A percentile compares a stretch with the other conserved stretches of the same genome.
Conservation (phyloP, 2,329 filamentous ascomycete genomes). For the Colletotrichum sp. region DNA sequence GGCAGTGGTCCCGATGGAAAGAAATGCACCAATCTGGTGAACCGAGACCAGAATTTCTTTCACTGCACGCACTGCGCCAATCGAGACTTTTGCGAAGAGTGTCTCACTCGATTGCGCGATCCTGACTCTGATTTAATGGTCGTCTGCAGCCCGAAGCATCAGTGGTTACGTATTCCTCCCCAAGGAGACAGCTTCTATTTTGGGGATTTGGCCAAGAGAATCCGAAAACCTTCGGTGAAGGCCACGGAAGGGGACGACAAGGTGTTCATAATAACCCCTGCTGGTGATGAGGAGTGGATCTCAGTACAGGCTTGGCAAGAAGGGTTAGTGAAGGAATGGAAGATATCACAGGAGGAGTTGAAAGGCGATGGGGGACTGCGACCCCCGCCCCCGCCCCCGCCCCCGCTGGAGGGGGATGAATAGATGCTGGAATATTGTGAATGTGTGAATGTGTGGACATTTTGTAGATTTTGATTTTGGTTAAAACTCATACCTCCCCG, state of each 20-base stretch:
- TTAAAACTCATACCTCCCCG: too few relatives aligned
- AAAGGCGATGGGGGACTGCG: background rate
- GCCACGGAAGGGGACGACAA: background rate
- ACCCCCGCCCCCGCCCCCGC: background rate
- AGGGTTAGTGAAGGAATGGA: background rate
- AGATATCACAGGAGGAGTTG: background rate
- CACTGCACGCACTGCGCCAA: background rate
- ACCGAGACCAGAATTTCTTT: background rate
- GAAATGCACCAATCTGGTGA: background rate
- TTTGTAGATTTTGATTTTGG: fast-evolving
- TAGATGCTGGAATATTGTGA: background rate
- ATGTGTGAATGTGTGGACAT: fast-evolving
- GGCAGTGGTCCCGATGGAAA: background rate
- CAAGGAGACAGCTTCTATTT: background rate
- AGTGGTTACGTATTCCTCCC: background rate
- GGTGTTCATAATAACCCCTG: background rate
- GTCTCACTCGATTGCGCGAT: background rate
- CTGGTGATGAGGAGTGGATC: background rate
- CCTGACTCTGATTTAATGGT: background rate
- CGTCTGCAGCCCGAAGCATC: background rate
- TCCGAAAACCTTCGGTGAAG: background rate
- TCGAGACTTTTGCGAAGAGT: background rate
- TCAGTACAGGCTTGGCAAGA: background rate
- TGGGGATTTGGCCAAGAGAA: background rate
- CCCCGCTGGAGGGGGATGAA: background rate